Evolutionary conservation across 768 basidiomycete genomes (phyloP), one percentile per base, ranked within the genome.

Genomic region (Tylopilus sp.): DNA sequence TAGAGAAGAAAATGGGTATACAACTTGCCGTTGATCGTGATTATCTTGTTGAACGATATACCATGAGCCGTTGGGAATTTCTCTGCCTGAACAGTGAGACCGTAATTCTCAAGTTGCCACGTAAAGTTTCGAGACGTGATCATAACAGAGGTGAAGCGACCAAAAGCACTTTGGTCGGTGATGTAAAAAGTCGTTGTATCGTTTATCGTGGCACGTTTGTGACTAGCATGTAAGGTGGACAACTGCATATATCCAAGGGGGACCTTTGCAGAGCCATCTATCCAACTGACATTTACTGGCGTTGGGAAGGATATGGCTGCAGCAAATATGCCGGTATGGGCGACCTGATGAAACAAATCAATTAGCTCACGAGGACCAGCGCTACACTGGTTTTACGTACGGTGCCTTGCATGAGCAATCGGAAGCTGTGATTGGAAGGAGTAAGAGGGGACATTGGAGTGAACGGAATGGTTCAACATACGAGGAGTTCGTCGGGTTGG

Each of bases 81-180:
- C 54, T 79, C 70, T 3, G 87, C 87, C 48, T 83, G 81, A 12
- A 86, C 85, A 8, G 73, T 72, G 34, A 89, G 74, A 56, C 77
- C 76, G n/a, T 77, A 64, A 52, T 78, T 85, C 17, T 71, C 62
- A 37, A 90, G 68, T 50, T 76, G 74, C 87, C 87, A 90, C 1
- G 82, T 87, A 60, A 89, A 89, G 52, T 76, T 82, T 42, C 72
- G 71, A 42, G 80, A 76, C 0, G 84, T 89, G 63, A 89, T 88
- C 76, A 90, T 74, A 29, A 74, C 69, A 37, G 70, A 70, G 3
- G 85, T 77, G 67, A 89, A 89, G 21, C 72, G 73, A 52, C 80
- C 80, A 59, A 89, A 89, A 12, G 81, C 81, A 28, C 64, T 66
- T 61, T 79, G 68, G 59, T 89, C 75, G 3, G 66, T 65, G 61